A percentile compares a stretch with the other conserved stretches of the same genome.
Evolutionary conservation across 371 early-diverging fungal species (phyloP).

Genomic region (Mucor velutinosus): DNA sequence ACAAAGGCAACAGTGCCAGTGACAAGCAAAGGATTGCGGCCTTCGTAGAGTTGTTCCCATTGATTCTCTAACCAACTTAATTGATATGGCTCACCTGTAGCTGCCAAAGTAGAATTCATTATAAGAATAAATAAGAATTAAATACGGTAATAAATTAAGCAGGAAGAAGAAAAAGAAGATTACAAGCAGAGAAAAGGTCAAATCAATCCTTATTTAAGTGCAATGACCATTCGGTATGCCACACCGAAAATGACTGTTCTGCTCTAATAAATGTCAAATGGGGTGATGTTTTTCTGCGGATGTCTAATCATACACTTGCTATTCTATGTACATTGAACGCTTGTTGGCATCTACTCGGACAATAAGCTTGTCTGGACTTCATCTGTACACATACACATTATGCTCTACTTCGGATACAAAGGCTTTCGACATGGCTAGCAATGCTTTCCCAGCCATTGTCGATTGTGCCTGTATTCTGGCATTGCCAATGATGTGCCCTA

Average conservation of each 20-base stretch:
- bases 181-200: background rate
- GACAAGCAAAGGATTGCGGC: slow-evolving; percentile 69
- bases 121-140: background rate
- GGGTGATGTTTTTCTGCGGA: slow-evolving; percentile 18
- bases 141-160: background rate
- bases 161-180: background rate
- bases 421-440: background rate
- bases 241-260: slow-evolving; percentile 10
- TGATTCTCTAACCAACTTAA: slow-evolving; percentile 18
- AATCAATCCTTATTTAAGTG: background rate
- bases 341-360: background rate
- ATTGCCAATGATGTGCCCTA: background rate
- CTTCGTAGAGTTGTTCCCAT: slow-evolving; percentile 70
- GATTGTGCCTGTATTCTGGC: background rate
- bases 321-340: background rate
- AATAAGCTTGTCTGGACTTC: background rate
- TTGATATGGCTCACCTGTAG: slow-evolving; percentile 2
- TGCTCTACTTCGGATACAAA: background rate
- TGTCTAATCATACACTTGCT: background rate
- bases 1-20: slow-evolving; percentile 67
- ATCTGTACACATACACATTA: background rate
- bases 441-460: background rate
- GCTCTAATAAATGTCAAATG: slow-evolving; percentile 6
- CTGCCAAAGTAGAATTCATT: slow-evolving; percentile 10
- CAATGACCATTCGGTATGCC: slow-evolving; percentile 8